A percentile compares a stretch with the other conserved stretches of the same genome.
Conservation (phyloP, 805 yeast genomes). For the Candida railenensis region DNA sequence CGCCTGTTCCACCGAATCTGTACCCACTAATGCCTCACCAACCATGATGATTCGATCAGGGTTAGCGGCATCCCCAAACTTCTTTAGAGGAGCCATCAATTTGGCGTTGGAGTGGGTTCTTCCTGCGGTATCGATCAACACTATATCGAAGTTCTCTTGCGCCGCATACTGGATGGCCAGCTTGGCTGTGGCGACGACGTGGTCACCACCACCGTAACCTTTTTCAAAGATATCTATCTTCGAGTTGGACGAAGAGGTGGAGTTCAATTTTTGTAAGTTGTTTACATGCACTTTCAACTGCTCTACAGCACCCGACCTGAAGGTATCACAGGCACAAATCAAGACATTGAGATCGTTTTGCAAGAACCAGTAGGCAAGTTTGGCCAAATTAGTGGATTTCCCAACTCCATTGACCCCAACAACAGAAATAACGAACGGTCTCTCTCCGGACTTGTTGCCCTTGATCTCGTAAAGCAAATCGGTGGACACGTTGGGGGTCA, state of each 20-base stretch:
- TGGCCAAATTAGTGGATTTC: slow-evolving; percentile 91
- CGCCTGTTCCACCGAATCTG: slow-evolving; percentile 96
- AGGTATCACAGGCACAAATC: slow-evolving; percentile 96
- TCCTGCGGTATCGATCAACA: slow-evolving; percentile 95
- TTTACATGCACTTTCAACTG: slow-evolving; percentile 92
- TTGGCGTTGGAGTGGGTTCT: slow-evolving; percentile 94
- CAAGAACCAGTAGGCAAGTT: slow-evolving; percentile 90
- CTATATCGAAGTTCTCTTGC: slow-evolving; percentile 72
- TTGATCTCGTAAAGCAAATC: slow-evolving; percentile 83
- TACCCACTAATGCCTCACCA: slow-evolving; percentile 96
- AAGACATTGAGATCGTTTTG: slow-evolving; percentile 85
- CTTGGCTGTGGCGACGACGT: slow-evolving; percentile 89
- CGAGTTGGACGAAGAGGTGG: slow-evolving; percentile 31
- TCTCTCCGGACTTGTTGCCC: slow-evolving; percentile 26
- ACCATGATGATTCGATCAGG: slow-evolving; percentile 98
- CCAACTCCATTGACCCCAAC: slow-evolving; percentile 99
- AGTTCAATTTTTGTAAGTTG: slow-evolving; percentile 65
- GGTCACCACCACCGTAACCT: slow-evolving; percentile 95
- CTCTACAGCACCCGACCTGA: slow-evolving; percentile 98
- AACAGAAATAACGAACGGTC: slow-evolving; percentile 92
- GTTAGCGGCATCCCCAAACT: slow-evolving; percentile 91
- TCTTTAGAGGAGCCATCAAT: slow-evolving; percentile 91
- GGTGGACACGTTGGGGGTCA: slow-evolving; percentile 90
- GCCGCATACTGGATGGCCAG: slow-evolving; percentile 83
- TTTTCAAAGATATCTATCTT: slow-evolving; percentile 83